Evolutionary conservation across 2,329 filamentous ascomycete genomes (phyloP).

Genomic region (Aspergillus sp.): DNA sequence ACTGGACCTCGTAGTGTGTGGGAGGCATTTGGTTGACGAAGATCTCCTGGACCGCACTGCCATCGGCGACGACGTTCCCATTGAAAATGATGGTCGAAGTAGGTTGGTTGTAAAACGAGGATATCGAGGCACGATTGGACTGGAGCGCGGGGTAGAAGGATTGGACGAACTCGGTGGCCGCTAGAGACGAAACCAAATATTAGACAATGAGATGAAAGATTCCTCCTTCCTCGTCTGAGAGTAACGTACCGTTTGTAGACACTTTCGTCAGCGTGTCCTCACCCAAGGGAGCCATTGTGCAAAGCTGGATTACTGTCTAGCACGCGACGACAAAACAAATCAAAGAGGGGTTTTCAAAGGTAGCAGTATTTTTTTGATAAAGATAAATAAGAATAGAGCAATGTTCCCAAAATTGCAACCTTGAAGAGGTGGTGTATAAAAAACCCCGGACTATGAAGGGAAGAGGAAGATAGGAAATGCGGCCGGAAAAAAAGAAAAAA

Average conservation of each 20-base stretch:
- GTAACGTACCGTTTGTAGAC: conserved; percentile 40
- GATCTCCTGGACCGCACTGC: conserved; percentile 65
- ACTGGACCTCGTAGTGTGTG: conserved; percentile 71
- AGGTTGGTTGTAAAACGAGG: conserved; percentile 66
- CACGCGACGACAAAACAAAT: neutral
- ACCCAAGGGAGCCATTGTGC: conserved; percentile 29
- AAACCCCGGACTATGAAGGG: neutral
- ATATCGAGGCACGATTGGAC: conserved; percentile 56
- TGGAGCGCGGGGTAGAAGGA: conserved; percentile 75
- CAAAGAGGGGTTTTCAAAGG: neutral
- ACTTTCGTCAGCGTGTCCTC: conserved; percentile 41
- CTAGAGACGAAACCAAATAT: conserved; percentile 41
- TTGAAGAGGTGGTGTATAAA: no score
- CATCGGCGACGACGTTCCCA: conserved; percentile 64
- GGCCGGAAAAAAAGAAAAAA: conserved; percentile 7
- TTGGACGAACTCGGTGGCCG: conserved; percentile 69
- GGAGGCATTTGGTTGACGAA: conserved; percentile 65
- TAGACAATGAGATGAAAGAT: neutral
- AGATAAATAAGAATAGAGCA: neutral
- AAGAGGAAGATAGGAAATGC: conserved; percentile 1
- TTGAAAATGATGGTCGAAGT: conserved; percentile 75
- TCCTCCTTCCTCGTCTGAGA: neutral
- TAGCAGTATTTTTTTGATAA: neutral
- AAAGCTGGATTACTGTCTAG: neutral
- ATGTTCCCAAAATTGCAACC: neutral